Conservation (phyloP, 257 asterid species). For the Fraxinus americana region DNA sequence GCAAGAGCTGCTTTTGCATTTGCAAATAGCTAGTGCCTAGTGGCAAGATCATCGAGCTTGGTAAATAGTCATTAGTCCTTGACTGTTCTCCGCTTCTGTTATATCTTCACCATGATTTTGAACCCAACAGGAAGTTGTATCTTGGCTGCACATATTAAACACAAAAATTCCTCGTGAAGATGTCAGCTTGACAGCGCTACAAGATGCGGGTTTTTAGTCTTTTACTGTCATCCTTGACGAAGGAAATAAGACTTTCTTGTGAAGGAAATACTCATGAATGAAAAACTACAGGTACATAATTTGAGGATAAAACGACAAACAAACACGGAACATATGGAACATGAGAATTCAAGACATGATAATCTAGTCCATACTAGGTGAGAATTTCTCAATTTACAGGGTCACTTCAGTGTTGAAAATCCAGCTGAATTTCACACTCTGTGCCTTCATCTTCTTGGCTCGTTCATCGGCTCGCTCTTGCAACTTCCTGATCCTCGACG, state of each 20-base stretch:
- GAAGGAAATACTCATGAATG: background rate
- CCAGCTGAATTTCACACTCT: constrained; percentile 33
- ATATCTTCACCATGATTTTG: constrained; percentile 10
- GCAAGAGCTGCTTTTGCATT: background rate
- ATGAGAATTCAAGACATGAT: background rate
- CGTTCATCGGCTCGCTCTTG: constrained; percentile 25
- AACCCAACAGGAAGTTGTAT: background rate
- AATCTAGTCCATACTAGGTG: background rate
- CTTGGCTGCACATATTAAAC: background rate
- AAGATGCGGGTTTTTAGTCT: background rate
- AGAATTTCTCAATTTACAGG: background rate
- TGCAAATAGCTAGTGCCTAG: background rate
- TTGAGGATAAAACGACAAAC: background rate
- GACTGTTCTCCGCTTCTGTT: background rate
- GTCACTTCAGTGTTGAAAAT: constrained; percentile 29
- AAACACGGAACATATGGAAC: background rate
- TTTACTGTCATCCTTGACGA: background rate
- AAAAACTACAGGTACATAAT: background rate
- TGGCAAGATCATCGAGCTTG: background rate
- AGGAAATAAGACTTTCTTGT: background rate
- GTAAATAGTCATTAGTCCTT: background rate
- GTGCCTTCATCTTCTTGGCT: constrained; percentile 22
- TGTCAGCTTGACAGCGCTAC: background rate
- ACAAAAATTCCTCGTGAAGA: background rate
- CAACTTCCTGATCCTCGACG: constrained; percentile 22